These are phyloP conservation scores for Magnolia changhungtana DNA, from an alignment of 164 flowering plant species.

Conservation along the genomic window DNA sequence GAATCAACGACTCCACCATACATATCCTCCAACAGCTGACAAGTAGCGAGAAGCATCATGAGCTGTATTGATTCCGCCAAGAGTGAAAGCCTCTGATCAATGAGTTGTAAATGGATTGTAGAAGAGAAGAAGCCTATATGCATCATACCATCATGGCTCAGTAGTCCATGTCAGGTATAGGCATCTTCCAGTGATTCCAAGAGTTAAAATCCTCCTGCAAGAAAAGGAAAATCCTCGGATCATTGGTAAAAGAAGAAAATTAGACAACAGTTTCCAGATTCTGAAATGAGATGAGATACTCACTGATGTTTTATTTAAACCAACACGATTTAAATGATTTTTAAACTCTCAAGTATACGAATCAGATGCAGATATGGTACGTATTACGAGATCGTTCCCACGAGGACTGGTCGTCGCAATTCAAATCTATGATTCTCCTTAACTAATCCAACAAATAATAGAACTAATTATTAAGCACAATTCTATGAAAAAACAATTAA, in stretches of 20 bases:
- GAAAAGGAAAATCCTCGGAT: background rate
- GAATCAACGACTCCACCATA: background rate
- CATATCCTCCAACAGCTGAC: background rate
- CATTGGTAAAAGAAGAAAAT: background rate
- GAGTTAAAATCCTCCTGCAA: constrained; percentile 85
- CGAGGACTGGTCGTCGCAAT: too few relatives aligned
- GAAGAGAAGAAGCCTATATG: background rate
- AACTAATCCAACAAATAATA: too few relatives aligned
- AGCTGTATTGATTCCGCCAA: background rate
- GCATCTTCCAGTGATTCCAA: constrained; percentile 93
- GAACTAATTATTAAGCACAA: too few relatives aligned
- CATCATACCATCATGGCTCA: background rate
- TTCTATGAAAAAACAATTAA: too few relatives aligned
- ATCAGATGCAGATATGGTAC: too few relatives aligned
- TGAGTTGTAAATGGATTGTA: background rate
- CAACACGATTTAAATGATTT: too few relatives aligned
- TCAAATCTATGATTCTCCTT: too few relatives aligned
- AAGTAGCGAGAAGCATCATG: background rate
- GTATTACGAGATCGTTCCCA: too few relatives aligned
- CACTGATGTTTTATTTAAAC: too few relatives aligned
- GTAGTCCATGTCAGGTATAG: constrained; percentile 54
- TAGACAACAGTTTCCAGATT: background rate
- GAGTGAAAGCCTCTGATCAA: background rate
- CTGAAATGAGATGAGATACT: constrained; percentile 16
- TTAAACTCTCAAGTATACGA: too few relatives aligned